Conservation (phyloP, 208 protist species). For the Acanthamoeba triangularis region DNA sequence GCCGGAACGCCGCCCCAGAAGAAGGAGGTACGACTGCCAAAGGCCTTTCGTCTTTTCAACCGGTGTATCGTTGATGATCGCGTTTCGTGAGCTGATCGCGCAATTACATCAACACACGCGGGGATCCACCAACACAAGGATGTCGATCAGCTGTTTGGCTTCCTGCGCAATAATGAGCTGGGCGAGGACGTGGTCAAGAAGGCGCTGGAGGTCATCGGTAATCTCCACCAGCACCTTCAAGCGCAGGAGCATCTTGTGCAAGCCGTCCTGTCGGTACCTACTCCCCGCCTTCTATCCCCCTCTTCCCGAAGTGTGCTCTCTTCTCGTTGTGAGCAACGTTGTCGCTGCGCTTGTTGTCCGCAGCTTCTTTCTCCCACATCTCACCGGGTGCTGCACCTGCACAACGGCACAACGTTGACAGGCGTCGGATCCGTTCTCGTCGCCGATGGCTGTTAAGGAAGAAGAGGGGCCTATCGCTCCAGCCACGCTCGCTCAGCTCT, state of each 20-base stretch:
- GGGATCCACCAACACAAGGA: neutral
- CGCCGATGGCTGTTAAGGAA: neutral
- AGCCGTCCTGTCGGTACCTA: neutral
- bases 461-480: neutral
- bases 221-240: conserved; percentile 10
- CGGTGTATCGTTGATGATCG: neutral
- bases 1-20: neutral
- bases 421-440: neutral
- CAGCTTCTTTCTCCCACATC: no score
- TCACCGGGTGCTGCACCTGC: no score
- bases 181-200: neutral
- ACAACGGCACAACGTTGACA: neutral
- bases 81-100: neutral
- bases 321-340: no score
- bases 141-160: conserved; percentile 1
- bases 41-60: neutral
- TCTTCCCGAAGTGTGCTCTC: no score
- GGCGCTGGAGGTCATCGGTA: neutral
- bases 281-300: no score
- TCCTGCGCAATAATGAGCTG: neutral
- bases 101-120: no score
- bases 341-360: no score
- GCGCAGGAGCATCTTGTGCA: neutral
- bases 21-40: neutral
- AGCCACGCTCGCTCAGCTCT: neutral